Conservation (phyloP, 75 land plant genomes). For the Gnetum montanum region DNA sequence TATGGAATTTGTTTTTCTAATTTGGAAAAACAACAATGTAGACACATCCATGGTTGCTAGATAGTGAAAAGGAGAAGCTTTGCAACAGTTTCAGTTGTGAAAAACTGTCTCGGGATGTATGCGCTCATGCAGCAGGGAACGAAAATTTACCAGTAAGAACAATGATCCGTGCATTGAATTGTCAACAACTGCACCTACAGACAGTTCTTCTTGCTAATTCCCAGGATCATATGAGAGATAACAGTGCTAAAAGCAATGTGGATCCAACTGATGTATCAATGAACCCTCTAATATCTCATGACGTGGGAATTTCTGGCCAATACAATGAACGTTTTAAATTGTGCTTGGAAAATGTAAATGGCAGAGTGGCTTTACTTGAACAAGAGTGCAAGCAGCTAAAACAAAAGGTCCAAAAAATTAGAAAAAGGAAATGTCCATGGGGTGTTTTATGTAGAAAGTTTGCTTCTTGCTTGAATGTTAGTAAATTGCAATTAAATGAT, state of each 20-base stretch:
- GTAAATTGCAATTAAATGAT: neutral
- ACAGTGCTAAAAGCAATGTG: neutral
- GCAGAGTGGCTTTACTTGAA: constrained; percentile 49
- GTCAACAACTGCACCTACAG: constrained; percentile 27
- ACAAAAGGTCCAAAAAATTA: constrained; percentile 49
- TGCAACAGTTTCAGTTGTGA: constrained; percentile 50
- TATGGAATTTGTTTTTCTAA: no score
- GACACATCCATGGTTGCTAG: constrained; percentile 54
- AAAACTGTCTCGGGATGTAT: constrained; percentile 38
- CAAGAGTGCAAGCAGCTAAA: constrained; percentile 48
- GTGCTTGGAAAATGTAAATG: constrained; percentile 32
- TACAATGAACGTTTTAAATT: constrained; percentile 41
- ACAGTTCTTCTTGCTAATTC: neutral
- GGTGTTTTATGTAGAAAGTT: constrained; percentile 18
- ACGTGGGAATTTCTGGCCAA: constrained; percentile 21
- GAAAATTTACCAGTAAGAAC: constrained; percentile 57
- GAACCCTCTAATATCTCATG: neutral
- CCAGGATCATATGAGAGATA: neutral
- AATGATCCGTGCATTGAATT: constrained; percentile 56
- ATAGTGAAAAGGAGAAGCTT: constrained; percentile 49
- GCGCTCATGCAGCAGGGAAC: constrained; percentile 51
- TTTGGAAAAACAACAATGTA: no score
- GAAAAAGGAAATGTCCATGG: constrained; percentile 38
- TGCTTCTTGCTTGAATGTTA: constrained; percentile 9
- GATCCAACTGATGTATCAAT: neutral